Base-by-base conservation (phyloP, 2,329 filamentous ascomycete genomes). In the Talaromyces sp. region DNA sequence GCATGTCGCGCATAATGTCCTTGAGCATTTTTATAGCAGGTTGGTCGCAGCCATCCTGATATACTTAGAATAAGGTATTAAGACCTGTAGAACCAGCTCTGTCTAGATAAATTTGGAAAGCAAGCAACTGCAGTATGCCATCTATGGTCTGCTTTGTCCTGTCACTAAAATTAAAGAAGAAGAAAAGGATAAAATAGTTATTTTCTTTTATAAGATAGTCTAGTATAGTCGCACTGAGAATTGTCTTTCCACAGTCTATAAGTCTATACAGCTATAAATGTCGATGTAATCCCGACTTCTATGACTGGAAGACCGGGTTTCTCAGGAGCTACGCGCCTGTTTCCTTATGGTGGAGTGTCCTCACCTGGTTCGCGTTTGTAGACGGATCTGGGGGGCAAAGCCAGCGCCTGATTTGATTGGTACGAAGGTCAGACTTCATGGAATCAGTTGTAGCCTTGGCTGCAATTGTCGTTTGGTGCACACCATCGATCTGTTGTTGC, bases 211-310 rank as follows among this genome's bases (percentile, higher is more conserved):
- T 1, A 16, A 31, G 16, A 51, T 61, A 31, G 10, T 57, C 7
- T 4, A 78, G 75, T 8, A 71, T 68, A 2, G 74, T 77, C 12
- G 69, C 76, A 57, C 70, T 75, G 14, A 79, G 64, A 0, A 79
- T 70, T 0, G 74, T 76, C 62, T 79, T 79, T 23, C 76, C 77
- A 62, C 73, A 76, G 1, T 76, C 77, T 18, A 76, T 72, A 59
- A 73, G 72, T 14, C 76, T 76, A 55, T 69, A 68, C 3, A 79
- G 65, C 77, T 76, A 80, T 4, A 79, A 60, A 47, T 79, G 74
- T 0, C 75, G 76, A 44, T 50, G 57, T 10, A 8, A 18, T 40
- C 34, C 33, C 10, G n/a, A 57, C 27, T 60, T 60, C 65, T 65
- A 67, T 33, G 61, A 28, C 40, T 34, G 9, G 51, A 62, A 66